phyloP scores from a whole-genome alignment of 208 protist genomes.

The Leishmania tarentolae region DNA sequence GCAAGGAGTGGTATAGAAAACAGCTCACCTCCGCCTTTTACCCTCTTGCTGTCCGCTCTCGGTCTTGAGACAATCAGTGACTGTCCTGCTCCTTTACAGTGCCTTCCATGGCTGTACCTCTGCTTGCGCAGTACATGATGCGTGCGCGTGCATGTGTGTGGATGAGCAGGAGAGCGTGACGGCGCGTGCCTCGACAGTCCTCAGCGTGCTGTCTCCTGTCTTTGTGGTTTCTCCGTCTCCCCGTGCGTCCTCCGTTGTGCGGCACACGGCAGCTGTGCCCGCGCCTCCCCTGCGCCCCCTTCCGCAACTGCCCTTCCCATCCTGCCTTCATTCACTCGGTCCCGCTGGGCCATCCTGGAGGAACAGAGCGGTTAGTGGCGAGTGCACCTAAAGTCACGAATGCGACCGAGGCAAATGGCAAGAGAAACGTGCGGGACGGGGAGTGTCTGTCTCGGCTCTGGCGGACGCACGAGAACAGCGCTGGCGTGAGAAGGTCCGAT shows the following conservation, averaged over 20 bases:
- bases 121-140: neutral
- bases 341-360: slow-evolving; percentile 1
- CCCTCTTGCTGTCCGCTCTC: neutral
- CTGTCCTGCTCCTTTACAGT: neutral
- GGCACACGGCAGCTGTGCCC: neutral
- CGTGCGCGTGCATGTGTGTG: neutral
- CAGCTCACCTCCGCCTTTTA: neutral
- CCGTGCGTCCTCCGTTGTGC: neutral
- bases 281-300: neutral
- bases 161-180: neutral
- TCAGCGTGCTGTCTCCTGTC: neutral
- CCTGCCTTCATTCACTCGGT: neutral
- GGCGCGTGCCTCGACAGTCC: too few species aligned
- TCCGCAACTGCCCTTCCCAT: too few species aligned
- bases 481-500: neutral
- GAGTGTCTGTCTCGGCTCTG: neutral
- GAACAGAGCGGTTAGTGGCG: neutral
- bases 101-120: neutral
- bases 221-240: neutral
- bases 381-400: neutral
- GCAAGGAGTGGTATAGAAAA: neutral
- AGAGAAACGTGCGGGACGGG: neutral
- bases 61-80: neutral
- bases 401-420: neutral
- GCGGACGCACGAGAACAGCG: neutral